These are phyloP conservation scores for Saturnispora kantuleensis DNA, from an alignment of 805 yeast species.

Conservation along the genomic window DNA sequence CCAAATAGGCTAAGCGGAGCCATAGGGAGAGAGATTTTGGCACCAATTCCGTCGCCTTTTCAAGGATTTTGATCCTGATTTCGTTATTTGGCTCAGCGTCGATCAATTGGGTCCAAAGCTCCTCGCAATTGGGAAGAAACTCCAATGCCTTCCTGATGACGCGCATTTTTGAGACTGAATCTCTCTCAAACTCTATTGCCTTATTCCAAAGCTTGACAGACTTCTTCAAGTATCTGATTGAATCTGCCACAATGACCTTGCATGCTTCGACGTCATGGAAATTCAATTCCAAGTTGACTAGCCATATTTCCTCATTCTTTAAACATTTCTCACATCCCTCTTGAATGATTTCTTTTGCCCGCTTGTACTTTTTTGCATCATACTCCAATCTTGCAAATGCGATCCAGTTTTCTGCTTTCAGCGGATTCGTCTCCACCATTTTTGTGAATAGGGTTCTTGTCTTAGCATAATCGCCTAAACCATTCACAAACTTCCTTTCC, in stretches of 20 bases:
- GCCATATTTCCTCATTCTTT: slow-evolving; percentile 65
- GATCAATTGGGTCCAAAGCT: slow-evolving; percentile 63
- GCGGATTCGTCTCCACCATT: slow-evolving; percentile 62
- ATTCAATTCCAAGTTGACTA: slow-evolving; percentile 64
- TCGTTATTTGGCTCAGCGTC: slow-evolving; percentile 44
- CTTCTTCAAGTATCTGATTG: slow-evolving; percentile 43
- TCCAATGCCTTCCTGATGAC: slow-evolving; percentile 67
- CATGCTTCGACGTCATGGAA: slow-evolving; percentile 34
- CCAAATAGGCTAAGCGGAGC: slow-evolving; percentile 45
- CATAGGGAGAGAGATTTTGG: slow-evolving; percentile 60
- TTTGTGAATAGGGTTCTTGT: slow-evolving; percentile 56
- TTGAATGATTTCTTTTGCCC: slow-evolving; percentile 53
- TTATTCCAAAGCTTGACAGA: slow-evolving; percentile 64
- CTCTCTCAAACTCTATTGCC: slow-evolving; percentile 60
- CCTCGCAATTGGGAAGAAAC: slow-evolving; percentile 42
- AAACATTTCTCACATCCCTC: slow-evolving; percentile 71
- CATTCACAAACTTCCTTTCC: slow-evolving; percentile 19
- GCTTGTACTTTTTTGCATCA: slow-evolving; percentile 40
- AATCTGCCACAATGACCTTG: slow-evolving; percentile 55
- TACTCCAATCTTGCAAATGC: slow-evolving; percentile 76
- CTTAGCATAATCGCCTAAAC: slow-evolving; percentile 47
- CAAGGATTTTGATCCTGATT: slow-evolving; percentile 43
- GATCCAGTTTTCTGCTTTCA: slow-evolving; percentile 72
- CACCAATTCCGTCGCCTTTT: slow-evolving; percentile 58
- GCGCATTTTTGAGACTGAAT: slow-evolving; percentile 39